Base-by-base conservation (phyloP, 176 grass and related monocot species). In the Areca catechu region DNA sequence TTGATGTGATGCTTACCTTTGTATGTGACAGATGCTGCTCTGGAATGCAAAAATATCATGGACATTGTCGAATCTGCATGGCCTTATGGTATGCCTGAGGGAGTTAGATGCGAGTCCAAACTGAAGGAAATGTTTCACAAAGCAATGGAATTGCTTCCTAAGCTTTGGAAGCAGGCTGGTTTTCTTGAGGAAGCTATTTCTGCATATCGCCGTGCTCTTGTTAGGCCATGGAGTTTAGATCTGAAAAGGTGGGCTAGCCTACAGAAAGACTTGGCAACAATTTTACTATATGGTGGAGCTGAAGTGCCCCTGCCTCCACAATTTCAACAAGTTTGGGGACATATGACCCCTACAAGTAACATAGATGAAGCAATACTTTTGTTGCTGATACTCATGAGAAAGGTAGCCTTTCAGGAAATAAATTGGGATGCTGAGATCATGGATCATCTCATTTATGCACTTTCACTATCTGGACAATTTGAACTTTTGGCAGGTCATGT, bases 11-110 rank as follows among this genome's bases (percentile, higher is more conserved):
- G 34, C 34, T 54, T 84, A 67, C 21, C 56, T 63, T 58, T n/a
- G 34, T 18, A 54, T 56, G 65, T 85, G 60, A 34, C 78, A 98
- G 93, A 98, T 85, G 80, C 93, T 69, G 93, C 88, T 67, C 48
- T 88, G 76, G 93, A 98, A 77, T 98, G 87, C 73, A 85, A 71
- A 77, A 83, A 54, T 71, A 80, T 98, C 70, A 58, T 92, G 49
- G 93, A 98, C 53, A 98, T 98, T 64, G 49, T 92, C 20, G 93
- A 98, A 76, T 82, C 57, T 50, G 87, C 86, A 67, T 98, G 87
- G 84, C 78, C 87, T 19, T 17, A 62, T 85, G 93, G 87, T 58
- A 51, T 88, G 70, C 83, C 93, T 5, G 78, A 91, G 6, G 75
- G 75, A 72, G 65, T 61, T 62, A 79, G 57, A 71, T 69, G 88